These are phyloP conservation scores for Paulownia fortunei DNA, from an alignment of 257 asterid species.

Conservation along the genomic window DNA sequence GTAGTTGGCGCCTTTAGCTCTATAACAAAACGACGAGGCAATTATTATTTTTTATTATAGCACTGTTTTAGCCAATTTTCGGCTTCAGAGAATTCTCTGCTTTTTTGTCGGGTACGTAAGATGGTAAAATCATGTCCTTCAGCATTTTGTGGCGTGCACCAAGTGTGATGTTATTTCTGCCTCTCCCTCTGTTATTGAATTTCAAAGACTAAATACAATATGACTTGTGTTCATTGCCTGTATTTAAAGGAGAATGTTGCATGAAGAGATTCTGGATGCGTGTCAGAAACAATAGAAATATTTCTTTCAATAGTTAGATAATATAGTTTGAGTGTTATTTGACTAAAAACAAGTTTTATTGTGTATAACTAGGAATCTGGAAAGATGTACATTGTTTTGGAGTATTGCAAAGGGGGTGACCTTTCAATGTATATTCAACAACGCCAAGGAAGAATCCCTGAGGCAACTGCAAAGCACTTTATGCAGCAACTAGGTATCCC, in stretches of 20 bases:
- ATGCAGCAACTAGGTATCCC: slow-evolving; percentile 90
- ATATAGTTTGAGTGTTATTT: slow-evolving; percentile 1
- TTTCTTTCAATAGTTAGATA: slow-evolving; percentile 2
- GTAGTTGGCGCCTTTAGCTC: slow-evolving; percentile 1
- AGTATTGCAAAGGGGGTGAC: slow-evolving; percentile 97
- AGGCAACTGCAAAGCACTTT: slow-evolving; percentile 86
- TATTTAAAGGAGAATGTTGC: slow-evolving; percentile 4
- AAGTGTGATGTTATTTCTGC: not conserved
- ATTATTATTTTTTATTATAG: not conserved
- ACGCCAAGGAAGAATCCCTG: slow-evolving; percentile 76
- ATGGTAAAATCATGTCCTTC: slow-evolving; percentile 18
- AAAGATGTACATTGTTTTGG: slow-evolving; percentile 86
- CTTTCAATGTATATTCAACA: slow-evolving; percentile 77
- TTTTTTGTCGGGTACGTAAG: not conserved
- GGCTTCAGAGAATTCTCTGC: slow-evolving; percentile 17
- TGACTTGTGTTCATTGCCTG: slow-evolving; percentile 1
- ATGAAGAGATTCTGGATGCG: slow-evolving; percentile 2
- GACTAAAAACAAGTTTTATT: slow-evolving; percentile 28
- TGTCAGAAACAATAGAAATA: not conserved
- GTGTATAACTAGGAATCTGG: slow-evolving; percentile 75
- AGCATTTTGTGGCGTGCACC: slow-evolving; percentile 5
- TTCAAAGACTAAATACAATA: not conserved
- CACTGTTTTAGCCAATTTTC: not conserved
- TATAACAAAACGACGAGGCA: not conserved
- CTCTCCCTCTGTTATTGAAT: slow-evolving; percentile 2